Base-by-base conservation (phyloP, 176 grass and related monocot genomes). In the Metroxylon sagu region DNA sequence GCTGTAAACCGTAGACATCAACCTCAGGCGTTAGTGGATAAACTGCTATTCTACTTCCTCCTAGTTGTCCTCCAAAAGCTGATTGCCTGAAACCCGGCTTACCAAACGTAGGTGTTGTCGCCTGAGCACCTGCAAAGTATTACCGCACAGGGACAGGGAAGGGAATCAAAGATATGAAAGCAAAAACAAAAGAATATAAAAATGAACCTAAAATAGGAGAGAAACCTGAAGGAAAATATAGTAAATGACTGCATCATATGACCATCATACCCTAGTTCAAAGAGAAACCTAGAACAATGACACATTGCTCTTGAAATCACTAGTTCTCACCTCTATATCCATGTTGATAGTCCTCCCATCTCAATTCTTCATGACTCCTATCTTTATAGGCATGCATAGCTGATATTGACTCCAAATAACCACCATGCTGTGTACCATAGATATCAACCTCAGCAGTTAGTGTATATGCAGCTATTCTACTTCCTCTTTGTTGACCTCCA, bases 361-460 rank as follows among this genome's bases (percentile, higher is more conserved):
- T 83, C 73, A 96, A 56, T 64, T 96, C 92, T 77, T 96, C 92
- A 73, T 96, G 92, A 72, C 92, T 88, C 83, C 88, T 96, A 43
- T 79, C 75, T 80, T 96, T 96, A 75, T 96, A 88, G 70, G 64
- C 83, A 73, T 81, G 75, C 87, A 96, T 96, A 16, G 92, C 92
- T 43, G 83, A 85, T 79, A 96, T 96, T 1, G 92, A 96, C 65
- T 96, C 87, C 74, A 96, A 50, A 67, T 90, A 90, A 23, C 72
- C 80, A 68, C 75, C 61, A 60, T 80, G 68, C 62, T 82, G 85
- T 49, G 72, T 72, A 65, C 86, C 77, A 77, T 77, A 85, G 67
- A 73, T 69, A 69, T 78, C 67, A 69, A 90, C 50, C 67, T 96
- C 92, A 61, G 80, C 77, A 57, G 88, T 93, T 69, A 82, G 69